phyloP scores from a whole-genome alignment of 768 basidiomycete species.

The Pleurotus djamor region DNA sequence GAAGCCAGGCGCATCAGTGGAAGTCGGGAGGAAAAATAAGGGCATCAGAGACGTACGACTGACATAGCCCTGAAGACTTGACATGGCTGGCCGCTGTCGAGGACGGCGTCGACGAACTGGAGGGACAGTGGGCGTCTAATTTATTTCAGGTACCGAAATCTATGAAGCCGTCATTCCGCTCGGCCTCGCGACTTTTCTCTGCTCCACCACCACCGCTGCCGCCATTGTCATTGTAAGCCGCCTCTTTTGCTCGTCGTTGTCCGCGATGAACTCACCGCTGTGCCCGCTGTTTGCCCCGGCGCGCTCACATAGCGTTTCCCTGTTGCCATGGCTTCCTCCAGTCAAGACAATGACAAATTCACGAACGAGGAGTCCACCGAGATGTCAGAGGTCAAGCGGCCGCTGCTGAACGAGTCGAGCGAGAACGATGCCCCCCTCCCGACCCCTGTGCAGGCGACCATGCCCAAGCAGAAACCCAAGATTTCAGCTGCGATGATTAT shows the following conservation, averaged over 20 bases:
- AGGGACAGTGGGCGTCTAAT: neutral
- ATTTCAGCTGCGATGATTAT: conserved; percentile 73
- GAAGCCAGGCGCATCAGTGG: neutral
- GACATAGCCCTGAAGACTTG: conserved; percentile 89
- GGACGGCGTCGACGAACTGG: neutral
- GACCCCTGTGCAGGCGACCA: conserved; percentile 48
- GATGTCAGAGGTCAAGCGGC: conserved; percentile 6
- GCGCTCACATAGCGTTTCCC: neutral
- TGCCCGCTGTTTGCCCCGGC: no score
- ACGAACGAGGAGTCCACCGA: conserved; percentile 11
- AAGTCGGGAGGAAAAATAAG: neutral
- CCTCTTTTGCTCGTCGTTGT: no score
- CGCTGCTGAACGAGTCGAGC: conserved; percentile 6
- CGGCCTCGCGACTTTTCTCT: no score
- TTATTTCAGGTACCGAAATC: neutral
- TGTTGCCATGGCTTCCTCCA: neutral
- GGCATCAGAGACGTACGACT: conserved; percentile 54
- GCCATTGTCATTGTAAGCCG: no score
- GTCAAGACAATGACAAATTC: conserved; percentile 3
- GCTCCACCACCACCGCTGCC: no score
- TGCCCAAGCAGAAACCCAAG: conserved; percentile 41
- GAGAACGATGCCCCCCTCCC: conserved; percentile 37
- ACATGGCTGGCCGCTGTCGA: conserved; percentile 47
- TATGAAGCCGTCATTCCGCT: no score
- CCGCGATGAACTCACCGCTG: no score